These are phyloP conservation scores for Mrakia gelida DNA, from an alignment of 768 basidiomycete genomes.

Conservation along the genomic window DNA sequence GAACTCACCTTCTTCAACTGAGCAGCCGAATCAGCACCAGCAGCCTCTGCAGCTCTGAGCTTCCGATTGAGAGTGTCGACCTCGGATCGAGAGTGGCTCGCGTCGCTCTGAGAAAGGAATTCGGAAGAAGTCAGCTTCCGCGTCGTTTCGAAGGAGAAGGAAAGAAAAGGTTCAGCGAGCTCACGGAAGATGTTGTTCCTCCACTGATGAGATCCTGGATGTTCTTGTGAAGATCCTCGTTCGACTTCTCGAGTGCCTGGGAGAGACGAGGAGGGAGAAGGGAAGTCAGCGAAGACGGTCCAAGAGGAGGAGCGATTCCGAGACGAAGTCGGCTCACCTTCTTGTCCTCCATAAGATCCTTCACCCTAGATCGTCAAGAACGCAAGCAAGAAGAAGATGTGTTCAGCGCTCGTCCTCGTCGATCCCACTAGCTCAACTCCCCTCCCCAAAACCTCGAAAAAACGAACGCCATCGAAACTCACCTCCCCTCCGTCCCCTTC, in stretches of 20 bases:
- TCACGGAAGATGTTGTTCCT: neutral
- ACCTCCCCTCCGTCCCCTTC: neutral
- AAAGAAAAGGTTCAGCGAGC: neutral
- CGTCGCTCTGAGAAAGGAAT: neutral
- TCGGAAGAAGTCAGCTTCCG: neutral
- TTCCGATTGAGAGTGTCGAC: neutral
- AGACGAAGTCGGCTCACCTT: neutral
- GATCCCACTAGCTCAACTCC: too few species aligned
- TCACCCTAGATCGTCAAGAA: neutral
- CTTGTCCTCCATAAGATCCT: neutral
- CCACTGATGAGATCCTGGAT: neutral
- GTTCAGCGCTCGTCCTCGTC: too few species aligned
- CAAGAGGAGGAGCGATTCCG: neutral
- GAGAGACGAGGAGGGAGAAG: neutral
- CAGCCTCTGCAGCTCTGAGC: neutral
- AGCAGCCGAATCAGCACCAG: neutral
- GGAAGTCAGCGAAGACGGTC: neutral
- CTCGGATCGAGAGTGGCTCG: neutral
- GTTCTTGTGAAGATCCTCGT: neutral
- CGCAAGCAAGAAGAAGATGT: too few species aligned
- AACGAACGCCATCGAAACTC: too few species aligned
- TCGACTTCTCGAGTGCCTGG: neutral
- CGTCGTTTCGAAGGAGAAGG: neutral
- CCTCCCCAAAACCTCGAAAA: too few species aligned
- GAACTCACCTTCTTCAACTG: neutral